Conservation (phyloP, 805 yeast species). For the Myxozyma neotropica region DNA sequence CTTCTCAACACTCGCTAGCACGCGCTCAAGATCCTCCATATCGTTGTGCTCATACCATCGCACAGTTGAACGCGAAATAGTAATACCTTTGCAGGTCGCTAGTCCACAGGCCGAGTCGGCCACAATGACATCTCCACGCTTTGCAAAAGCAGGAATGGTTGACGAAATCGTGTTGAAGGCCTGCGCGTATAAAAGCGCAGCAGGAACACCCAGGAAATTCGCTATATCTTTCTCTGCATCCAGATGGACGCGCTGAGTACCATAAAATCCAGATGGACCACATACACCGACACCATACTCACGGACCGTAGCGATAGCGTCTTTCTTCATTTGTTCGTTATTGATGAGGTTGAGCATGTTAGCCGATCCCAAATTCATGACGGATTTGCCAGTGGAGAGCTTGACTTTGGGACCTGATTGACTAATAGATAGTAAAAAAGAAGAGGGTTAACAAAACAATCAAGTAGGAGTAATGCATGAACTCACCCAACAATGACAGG, state of each 20-base stretch:
- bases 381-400: constrained; percentile 30
- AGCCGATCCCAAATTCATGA: constrained; percentile 45
- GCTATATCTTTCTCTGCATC: constrained; percentile 76
- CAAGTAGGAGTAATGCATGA: no score
- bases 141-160: constrained; percentile 88
- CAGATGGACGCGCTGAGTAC: constrained; percentile 80
- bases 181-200: constrained; percentile 86
- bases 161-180: constrained; percentile 85
- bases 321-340: constrained; percentile 50
- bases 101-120: constrained; percentile 79
- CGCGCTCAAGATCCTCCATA: constrained; percentile 73
- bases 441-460: neutral
- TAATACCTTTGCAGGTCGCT: constrained; percentile 83
- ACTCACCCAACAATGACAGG: constrained; percentile 61
- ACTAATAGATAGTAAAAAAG: constrained; percentile 11
- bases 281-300: constrained; percentile 95
- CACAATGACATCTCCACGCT: constrained; percentile 90
- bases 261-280: constrained; percentile 97
- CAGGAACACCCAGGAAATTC: constrained; percentile 71
- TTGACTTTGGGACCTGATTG: constrained; percentile 28
- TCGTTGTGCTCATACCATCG: constrained; percentile 79
- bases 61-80: constrained; percentile 82
- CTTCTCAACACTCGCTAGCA: constrained; percentile 47
- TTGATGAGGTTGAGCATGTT: constrained; percentile 71
- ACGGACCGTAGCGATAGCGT: constrained; percentile 58